Evolutionary conservation across 306 rosid species (phyloP).

Genomic region (Cyclanthera cordifolia): DNA sequence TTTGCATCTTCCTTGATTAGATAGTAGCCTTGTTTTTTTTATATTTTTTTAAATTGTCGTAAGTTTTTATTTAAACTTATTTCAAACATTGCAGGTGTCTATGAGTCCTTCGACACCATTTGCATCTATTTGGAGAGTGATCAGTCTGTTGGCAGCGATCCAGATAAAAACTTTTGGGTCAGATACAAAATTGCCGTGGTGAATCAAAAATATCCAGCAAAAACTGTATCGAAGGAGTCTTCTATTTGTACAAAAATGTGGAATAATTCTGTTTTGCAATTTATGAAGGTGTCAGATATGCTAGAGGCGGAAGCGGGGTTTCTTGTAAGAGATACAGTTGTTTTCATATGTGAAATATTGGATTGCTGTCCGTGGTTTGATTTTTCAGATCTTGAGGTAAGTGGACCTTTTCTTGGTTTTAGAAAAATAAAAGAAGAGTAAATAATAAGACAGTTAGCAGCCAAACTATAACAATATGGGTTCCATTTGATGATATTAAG

Average conservation of each 20-base stretch:
- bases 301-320: slow-evolving; percentile 94
- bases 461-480: background rate
- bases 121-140: slow-evolving; percentile 98
- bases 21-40: slow-evolving; percentile 18
- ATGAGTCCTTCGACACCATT: slow-evolving; percentile 95
- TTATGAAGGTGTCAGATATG: slow-evolving; percentile 98
- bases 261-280: slow-evolving; percentile 99
- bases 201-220: slow-evolving; percentile 82
- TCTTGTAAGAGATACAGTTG: slow-evolving; percentile 87
- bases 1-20: slow-evolving; percentile 14
- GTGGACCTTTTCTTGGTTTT: slow-evolving; percentile 24
- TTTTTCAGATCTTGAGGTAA: slow-evolving; percentile 93
- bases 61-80: slow-evolving; percentile 2
- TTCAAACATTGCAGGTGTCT: slow-evolving; percentile 52
- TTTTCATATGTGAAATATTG: slow-evolving; percentile 94
- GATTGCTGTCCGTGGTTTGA: slow-evolving; percentile 99
- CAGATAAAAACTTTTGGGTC: slow-evolving; percentile 98
- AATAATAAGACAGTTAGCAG: too few species aligned
- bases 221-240: slow-evolving; percentile 98
- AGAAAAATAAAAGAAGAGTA: background rate
- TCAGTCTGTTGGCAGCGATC: slow-evolving; percentile 88
- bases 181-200: slow-evolving; percentile 94
- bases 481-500: background rate
- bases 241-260: slow-evolving; percentile 97
- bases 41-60: slow-evolving; percentile 15